These are phyloP conservation scores for Penicillium concentricum DNA, from an alignment of 2,329 filamentous ascomycete genomes.

Conservation along the genomic window DNA sequence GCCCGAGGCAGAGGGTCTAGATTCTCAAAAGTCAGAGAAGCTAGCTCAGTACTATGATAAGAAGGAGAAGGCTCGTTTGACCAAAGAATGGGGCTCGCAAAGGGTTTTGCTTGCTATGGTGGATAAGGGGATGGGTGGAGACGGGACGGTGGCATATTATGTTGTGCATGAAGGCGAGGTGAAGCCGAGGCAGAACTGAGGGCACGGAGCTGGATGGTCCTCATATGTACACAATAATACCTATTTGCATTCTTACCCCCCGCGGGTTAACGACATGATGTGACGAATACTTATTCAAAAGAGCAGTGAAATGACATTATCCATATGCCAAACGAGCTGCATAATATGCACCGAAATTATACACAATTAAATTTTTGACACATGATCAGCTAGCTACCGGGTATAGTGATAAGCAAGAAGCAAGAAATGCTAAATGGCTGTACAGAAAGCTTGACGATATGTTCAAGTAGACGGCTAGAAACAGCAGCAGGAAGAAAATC, in stretches of 20 bases:
- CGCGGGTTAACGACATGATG: neutral
- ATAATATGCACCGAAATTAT: conserved; percentile 13
- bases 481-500: conserved; percentile 1
- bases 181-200: conserved; percentile 63
- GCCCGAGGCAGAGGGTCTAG: conserved; percentile 4
- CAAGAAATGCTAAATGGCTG: conserved; percentile 9
- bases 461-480: neutral
- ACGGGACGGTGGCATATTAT: conserved; percentile 66
- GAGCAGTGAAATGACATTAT: neutral
- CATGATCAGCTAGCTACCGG: conserved; percentile 19
- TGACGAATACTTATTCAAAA: conserved; percentile 21
- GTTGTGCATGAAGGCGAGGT: conserved; percentile 64
- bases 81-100: conserved; percentile 50
- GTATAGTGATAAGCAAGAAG: conserved; percentile 28
- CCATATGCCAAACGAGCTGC: neutral
- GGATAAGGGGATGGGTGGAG: conserved; percentile 49
- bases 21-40: conserved; percentile 27
- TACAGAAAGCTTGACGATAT: conserved; percentile 8
- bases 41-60: conserved; percentile 34
- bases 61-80: conserved; percentile 23
- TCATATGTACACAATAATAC: conserved; percentile 3
- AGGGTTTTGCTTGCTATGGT: conserved; percentile 58
- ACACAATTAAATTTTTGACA: conserved; percentile 11
- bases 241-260: conserved; percentile 4
- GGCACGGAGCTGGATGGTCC: neutral